Conservation (phyloP, 164 flowering plant species). For the Stephania japonica region DNA sequence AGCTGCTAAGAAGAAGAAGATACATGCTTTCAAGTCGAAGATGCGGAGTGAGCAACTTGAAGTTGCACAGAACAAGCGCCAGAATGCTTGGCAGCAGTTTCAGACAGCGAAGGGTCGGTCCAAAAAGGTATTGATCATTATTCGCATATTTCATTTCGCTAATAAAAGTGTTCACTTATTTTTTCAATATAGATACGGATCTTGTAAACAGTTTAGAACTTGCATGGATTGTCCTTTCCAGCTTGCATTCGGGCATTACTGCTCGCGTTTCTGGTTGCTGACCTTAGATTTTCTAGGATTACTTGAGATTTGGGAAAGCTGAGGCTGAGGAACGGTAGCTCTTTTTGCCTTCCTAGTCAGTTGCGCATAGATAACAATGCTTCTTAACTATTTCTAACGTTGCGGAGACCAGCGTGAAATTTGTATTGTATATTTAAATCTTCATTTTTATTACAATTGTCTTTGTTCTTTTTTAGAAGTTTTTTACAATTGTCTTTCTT, state of each 20-base stretch:
- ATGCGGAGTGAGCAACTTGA: constrained; percentile 83
- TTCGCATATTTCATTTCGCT: not conserved
- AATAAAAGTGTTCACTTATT: too few species aligned
- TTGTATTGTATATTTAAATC: too few species aligned
- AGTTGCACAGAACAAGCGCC: constrained; percentile 88
- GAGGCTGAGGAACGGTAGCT: not conserved
- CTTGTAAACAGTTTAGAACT: not conserved
- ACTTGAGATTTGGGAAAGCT: not conserved
- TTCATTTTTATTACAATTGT: too few species aligned
- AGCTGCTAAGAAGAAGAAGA: constrained; percentile 86
- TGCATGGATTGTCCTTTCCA: too few species aligned
- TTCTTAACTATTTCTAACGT: too few species aligned
- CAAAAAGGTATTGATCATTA: constrained; percentile 70
- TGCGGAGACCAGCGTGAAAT: too few species aligned
- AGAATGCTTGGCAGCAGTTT: constrained; percentile 99
- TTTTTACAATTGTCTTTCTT: too few species aligned
- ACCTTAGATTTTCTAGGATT: not conserved
- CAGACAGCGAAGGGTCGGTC: constrained; percentile 85
- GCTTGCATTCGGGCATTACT: too few species aligned
- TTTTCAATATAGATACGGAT: not conserved
- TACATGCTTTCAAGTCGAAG: constrained; percentile 96
- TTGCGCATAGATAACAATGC: too few species aligned
- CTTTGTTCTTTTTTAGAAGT: too few species aligned
- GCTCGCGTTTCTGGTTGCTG: not conserved
- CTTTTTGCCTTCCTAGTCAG: not conserved